Percentiles rank a stretch among this genome's conserved stretches.
Evolutionary conservation across 805 yeast genomes (phyloP).

Genomic region (Saccharomycopsis sp.): DNA sequence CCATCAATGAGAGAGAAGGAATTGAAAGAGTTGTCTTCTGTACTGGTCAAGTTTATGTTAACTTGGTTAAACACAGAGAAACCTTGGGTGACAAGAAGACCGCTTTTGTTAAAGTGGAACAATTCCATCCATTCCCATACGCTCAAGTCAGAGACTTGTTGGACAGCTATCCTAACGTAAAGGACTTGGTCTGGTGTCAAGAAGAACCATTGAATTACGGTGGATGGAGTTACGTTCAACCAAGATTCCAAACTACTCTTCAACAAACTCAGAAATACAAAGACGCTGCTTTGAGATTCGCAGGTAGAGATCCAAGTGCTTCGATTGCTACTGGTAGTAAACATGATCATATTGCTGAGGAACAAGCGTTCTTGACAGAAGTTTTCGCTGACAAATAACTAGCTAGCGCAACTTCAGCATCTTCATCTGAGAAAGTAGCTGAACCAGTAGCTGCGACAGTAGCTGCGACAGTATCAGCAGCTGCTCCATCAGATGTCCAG

Average conservation of each 20-base stretch:
- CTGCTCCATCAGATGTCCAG: too few relatives aligned
- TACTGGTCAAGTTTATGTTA: constrained; percentile 92
- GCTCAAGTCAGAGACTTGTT: constrained; percentile 85
- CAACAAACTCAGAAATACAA: constrained; percentile 67
- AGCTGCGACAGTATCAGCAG: too few relatives aligned
- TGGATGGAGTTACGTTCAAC: constrained; percentile 69
- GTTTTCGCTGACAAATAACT: constrained; percentile 40
- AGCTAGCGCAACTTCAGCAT: background rate
- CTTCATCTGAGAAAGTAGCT: too few relatives aligned
- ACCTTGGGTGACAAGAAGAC: constrained; percentile 70
- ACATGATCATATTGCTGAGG: constrained; percentile 81
- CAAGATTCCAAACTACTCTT: constrained; percentile 75
- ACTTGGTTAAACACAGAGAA: constrained; percentile 84
- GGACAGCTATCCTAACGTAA: constrained; percentile 69
- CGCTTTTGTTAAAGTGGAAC: constrained; percentile 86
- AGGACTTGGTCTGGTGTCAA: constrained; percentile 94
- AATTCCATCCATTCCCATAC: constrained; percentile 98
- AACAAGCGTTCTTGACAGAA: constrained; percentile 75
- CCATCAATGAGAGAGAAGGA: constrained; percentile 70
- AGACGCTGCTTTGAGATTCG: constrained; percentile 62
- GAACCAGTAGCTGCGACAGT: too few relatives aligned
- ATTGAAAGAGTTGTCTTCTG: constrained; percentile 81
- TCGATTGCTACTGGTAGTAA: constrained; percentile 97
- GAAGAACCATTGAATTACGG: constrained; percentile 99
- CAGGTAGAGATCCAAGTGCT: constrained; percentile 98